A percentile compares a stretch with the other conserved stretches of the same genome.
Evolutionary conservation across 441 rosid genomes (phyloP).

Genomic region (Daphne laureola): DNA sequence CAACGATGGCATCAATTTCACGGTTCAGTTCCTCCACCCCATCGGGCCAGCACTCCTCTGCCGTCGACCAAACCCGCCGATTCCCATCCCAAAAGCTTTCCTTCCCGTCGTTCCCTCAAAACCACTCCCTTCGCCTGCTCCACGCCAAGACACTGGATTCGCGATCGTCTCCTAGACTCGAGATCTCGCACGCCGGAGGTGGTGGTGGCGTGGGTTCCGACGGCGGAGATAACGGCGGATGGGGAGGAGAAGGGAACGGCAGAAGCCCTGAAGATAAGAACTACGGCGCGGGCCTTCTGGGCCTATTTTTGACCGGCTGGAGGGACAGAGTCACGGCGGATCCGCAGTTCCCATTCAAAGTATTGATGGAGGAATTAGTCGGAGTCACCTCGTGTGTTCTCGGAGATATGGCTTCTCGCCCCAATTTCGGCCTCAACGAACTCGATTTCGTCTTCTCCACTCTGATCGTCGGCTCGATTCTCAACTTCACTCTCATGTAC

Average conservation of each 20-base stretch:
- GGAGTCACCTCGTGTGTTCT: constrained; percentile 72
- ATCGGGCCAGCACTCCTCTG: constrained; percentile 18
- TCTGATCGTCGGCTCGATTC: constrained; percentile 64
- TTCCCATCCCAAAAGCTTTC: constrained; percentile 13
- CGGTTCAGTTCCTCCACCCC: constrained; percentile 32
- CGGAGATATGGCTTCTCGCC: constrained; percentile 95
- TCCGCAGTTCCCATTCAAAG: constrained; percentile 88
- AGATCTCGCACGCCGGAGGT: constrained; percentile 18
- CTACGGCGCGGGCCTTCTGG: constrained; percentile 20
- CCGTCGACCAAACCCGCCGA: constrained; percentile 14
- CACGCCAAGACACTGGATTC: constrained; percentile 14
- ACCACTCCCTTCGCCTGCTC: constrained; percentile 27
- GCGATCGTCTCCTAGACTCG: constrained; percentile 11
- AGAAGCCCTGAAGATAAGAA: constrained; percentile 18
- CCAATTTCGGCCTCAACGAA: constrained; percentile 86
- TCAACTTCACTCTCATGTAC: constrained; percentile 83
- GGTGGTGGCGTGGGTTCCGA: constrained; percentile 23
- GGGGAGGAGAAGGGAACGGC: constrained; percentile 21
- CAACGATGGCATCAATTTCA: constrained; percentile 37
- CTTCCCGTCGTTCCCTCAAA: constrained; percentile 27
- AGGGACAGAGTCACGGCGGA: constrained; percentile 82
- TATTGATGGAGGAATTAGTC: constrained; percentile 82
- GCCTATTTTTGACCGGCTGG: constrained; percentile 55
- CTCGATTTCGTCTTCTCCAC: constrained; percentile 93
- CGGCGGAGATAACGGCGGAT: constrained; percentile 31